phyloP scores from a whole-genome alignment of 805 yeast species.

The Myxozyma lipomycoides region DNA sequence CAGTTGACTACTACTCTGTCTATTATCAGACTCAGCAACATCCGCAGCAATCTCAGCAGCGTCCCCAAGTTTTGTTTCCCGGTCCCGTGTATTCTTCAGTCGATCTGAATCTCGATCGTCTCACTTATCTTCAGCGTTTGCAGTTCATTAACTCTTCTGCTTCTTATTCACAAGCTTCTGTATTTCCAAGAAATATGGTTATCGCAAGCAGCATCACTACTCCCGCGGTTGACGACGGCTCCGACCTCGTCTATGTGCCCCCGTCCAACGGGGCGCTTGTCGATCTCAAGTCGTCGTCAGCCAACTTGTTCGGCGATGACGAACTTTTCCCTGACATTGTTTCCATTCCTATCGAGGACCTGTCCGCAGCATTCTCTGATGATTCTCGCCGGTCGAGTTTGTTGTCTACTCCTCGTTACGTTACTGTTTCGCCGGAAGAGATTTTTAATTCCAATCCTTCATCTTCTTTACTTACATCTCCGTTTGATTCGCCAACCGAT shows the following conservation, averaged over 20 bases:
- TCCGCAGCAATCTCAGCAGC: too few species aligned
- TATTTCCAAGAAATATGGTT: constrained; percentile 14
- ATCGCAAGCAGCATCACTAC: constrained; percentile 8
- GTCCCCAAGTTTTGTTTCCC: background rate
- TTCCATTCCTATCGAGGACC: constrained; percentile 15
- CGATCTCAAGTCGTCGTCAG: background rate
- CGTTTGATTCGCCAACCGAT: constrained; percentile 25
- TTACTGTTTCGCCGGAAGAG: constrained; percentile 18
- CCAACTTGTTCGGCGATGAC: constrained; percentile 8
- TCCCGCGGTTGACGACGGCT: background rate
- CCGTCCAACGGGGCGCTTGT: constrained; percentile 10
- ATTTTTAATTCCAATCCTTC: constrained; percentile 1
- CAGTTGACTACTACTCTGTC: too few species aligned
- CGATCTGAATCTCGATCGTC: background rate
- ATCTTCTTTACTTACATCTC: constrained; percentile 8
- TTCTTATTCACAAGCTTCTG: background rate
- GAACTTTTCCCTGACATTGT: constrained; percentile 18
- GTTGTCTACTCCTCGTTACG: constrained; percentile 18
- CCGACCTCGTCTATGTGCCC: constrained; percentile 11
- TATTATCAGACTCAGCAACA: too few species aligned
- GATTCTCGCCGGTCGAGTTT: constrained; percentile 16
- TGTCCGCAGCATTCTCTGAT: constrained; percentile 2
- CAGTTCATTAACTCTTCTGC: background rate
- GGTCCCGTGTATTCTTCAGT: background rate
- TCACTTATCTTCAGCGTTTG: background rate